Evolutionary conservation across 768 basidiomycete species (phyloP), one percentile per base, ranked within the genome.

Genomic region (Suillus decipiens): DNA sequence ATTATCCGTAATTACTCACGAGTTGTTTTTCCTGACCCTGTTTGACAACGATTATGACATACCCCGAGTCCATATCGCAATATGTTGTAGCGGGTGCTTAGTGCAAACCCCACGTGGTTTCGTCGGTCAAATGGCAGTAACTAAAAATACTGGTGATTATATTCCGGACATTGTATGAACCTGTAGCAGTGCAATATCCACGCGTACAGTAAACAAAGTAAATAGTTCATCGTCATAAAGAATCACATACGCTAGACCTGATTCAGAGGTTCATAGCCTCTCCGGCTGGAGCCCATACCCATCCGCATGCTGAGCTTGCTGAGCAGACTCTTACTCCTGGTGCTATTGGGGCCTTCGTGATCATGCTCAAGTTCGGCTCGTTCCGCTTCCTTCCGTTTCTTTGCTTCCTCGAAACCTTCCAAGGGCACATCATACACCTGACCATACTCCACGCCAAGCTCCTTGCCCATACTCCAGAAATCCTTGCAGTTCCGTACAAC

Each of bases 361-460:
- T 85, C 87, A 19, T 71, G 75, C 0, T 76, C 73, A 53, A 66
- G 51, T n/a, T 72, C 72, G 28, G 66, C 65, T 53, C 73, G 67
- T 69, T 89, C 89, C 71, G 76, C 77, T 71, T 83, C 81, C 69
- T 81, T 80, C 73, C 81, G 79, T 73, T 73, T 78, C 78, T 89
- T 88, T 67, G 88, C 91, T 75, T 92, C 90, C 59, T 77, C 75
- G 73, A 95, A 94, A 14, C 95, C 95, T 72, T 95, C 95, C 3
- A 80, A 66, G 5, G 96, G 95, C 31, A 99, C 86, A 76, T 95
- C 93, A 77, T 96, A 96, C 73, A 97, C 73, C 67, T 82, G 80
- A 60, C 93, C 92, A 77, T 97, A 99, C 73, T 96, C 89, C 53
- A 99, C 92, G 2, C 93, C 93, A 31, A 96, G 78, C 75, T 93